A percentile compares a stretch with the other conserved stretches of the same genome.
Conservation (phyloP, 192 early-diverging fungal genomes). For the Rhizophagus sp. region DNA sequence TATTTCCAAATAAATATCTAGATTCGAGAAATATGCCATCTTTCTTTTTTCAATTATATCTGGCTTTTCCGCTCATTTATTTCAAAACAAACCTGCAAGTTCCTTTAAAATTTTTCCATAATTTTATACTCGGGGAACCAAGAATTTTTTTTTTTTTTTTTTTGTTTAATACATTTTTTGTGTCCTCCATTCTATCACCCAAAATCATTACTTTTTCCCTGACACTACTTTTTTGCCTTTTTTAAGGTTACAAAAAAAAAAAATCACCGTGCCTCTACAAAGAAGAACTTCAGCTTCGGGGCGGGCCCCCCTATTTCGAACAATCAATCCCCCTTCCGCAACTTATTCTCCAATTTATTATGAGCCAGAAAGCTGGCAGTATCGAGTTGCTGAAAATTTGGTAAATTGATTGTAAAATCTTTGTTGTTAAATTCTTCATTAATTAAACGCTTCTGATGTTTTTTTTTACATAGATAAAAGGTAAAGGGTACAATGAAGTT, state of each 20-base stretch:
- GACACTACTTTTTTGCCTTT: neutral
- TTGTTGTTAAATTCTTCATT: neutral
- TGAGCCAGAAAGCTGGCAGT: conserved; percentile 22
- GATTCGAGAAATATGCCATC: too few species aligned
- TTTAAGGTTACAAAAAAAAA: neutral
- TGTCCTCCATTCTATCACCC: neutral
- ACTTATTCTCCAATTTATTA: neutral
- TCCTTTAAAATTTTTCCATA: neutral
- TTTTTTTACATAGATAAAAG: neutral
- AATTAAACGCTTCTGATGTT: neutral
- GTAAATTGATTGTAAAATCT: neutral
- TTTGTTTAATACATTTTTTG: neutral
- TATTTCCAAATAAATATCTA: too few species aligned
- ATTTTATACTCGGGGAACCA: neutral
- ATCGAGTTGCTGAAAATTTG: conserved; percentile 26
- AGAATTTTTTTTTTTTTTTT: neutral
- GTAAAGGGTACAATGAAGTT: neutral
- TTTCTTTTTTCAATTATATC: too few species aligned
- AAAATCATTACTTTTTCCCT: neutral
- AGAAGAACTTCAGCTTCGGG: conserved; percentile 12
- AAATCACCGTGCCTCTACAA: conserved; percentile 6
- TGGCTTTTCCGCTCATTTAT: too few species aligned
- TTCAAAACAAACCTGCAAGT: neutral
- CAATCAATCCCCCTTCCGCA: neutral
- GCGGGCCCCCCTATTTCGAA: conserved; percentile 3